These are phyloP conservation scores for Typha latifolia DNA, from an alignment of 176 grass and related monocot species.

Conservation along the genomic window DNA sequence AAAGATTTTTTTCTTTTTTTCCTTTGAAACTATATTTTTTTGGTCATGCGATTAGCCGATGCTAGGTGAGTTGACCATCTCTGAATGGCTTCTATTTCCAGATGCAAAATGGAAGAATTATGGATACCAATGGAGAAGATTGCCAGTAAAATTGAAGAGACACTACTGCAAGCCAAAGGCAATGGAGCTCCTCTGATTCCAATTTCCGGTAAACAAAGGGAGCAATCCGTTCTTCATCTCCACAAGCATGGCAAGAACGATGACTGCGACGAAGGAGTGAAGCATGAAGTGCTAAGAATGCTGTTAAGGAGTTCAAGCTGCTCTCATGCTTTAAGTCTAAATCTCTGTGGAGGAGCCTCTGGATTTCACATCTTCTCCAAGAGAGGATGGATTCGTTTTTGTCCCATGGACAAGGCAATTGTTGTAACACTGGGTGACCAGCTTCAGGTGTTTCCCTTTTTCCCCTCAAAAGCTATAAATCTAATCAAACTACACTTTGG, in stretches of 20 bases:
- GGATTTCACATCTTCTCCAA: slow-evolving; percentile 40
- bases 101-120: not conserved
- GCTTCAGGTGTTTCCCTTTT: slow-evolving; percentile 26
- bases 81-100: not conserved
- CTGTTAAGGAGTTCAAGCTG: slow-evolving; percentile 35
- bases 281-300: slow-evolving; percentile 32
- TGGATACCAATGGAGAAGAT: slow-evolving; percentile 4
- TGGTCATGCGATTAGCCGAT: not conserved
- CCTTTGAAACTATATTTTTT: not conserved
- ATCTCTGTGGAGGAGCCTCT: slow-evolving; percentile 35
- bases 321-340: slow-evolving; percentile 27
- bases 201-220: not conserved
- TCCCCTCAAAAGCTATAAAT: not conserved
- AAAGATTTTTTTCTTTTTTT: not conserved
- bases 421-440: slow-evolving; percentile 57
- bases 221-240: slow-evolving; percentile 27
- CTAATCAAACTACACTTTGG: not conserved
- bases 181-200: too few species aligned
- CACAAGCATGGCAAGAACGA: slow-evolving; percentile 20
- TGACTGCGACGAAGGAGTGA: not conserved
- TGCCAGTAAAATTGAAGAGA: slow-evolving; percentile 12
- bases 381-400: slow-evolving; percentile 46
- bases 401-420: slow-evolving; percentile 22
- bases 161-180: not conserved
- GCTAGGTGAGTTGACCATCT: not conserved